These are phyloP conservation scores for Fusarium miscanthi DNA, from an alignment of 2,329 filamentous ascomycete species.

Conservation along the genomic window DNA sequence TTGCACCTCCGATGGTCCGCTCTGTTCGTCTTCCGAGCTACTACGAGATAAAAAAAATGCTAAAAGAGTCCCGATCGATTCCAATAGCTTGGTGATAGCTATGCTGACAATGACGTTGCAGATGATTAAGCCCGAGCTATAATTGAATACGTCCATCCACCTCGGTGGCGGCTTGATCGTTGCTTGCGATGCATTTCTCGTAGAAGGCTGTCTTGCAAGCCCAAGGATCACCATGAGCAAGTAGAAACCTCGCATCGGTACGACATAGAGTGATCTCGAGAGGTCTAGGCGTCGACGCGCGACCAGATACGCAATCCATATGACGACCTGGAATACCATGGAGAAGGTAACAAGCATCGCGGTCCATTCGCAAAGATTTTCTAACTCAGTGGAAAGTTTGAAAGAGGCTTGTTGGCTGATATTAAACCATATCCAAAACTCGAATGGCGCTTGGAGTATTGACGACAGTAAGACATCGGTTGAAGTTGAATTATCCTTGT, in stretches of 20 bases:
- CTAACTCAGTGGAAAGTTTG: fast-evolving
- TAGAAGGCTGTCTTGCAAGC: background rate
- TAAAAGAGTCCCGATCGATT: background rate
- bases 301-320: background rate
- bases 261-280: background rate
- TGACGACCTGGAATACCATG: background rate
- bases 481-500: fast-evolving
- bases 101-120: background rate
- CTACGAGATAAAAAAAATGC: too few relatives aligned
- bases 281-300: background rate
- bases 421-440: constrained; percentile 15
- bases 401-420: background rate
- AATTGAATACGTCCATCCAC: background rate
- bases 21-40: background rate
- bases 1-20: background rate
- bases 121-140: background rate
- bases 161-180: background rate
- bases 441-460: background rate
- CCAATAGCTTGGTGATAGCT: background rate
- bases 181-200: background rate
- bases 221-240: fast-evolving
- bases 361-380: background rate
- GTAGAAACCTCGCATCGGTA: background rate
- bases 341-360: fast-evolving
- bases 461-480: fast-evolving